A percentile compares a stretch with the other conserved stretches of the same genome.
These are phyloP conservation scores for Saitoella complicata DNA, from an alignment of 805 yeast species.

Conservation along the genomic window DNA sequence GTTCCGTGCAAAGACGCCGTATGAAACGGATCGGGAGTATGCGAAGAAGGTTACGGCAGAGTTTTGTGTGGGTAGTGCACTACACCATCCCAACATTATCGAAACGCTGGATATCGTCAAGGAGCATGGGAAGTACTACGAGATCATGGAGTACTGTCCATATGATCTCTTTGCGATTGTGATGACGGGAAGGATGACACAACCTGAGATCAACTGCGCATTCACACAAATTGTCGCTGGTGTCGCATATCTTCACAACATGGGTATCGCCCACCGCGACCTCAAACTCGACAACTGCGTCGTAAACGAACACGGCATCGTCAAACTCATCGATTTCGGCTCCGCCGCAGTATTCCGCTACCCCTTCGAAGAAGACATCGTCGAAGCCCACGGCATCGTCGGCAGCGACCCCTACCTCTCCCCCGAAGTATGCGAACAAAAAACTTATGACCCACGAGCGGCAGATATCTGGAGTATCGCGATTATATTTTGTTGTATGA, in stretches of 20 bases:
- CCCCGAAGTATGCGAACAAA: conserved; percentile 60
- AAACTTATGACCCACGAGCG: conserved; percentile 64
- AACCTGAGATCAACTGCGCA: conserved; percentile 59
- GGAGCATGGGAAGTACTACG: conserved; percentile 45
- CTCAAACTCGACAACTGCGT: conserved; percentile 88
- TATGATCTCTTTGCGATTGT: conserved; percentile 85
- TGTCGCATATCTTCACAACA: conserved; percentile 53
- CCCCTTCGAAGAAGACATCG: conserved; percentile 39
- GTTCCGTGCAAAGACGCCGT: conserved; percentile 48
- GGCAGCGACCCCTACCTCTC: conserved; percentile 95
- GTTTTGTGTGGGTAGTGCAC: conserved; percentile 61
- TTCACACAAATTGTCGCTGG: conserved; percentile 70
- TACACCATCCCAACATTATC: conserved; percentile 66
- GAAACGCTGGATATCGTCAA: conserved; percentile 65
- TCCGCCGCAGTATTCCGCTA: conserved; percentile 71
- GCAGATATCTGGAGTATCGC: conserved; percentile 92
- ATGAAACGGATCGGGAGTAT: conserved; percentile 54
- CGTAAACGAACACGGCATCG: conserved; percentile 52
- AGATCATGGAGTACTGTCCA: conserved; percentile 87
- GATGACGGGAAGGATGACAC: conserved; percentile 69
- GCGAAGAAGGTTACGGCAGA: conserved; percentile 67
- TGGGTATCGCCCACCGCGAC: conserved; percentile 88
- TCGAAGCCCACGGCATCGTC: conserved; percentile 67
- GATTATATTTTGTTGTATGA: conserved; percentile 81
- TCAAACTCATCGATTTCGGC: conserved; percentile 87